phyloP scores from a whole-genome alignment of 2,329 filamentous ascomycete genomes.

The Aspergillus sp. region DNA sequence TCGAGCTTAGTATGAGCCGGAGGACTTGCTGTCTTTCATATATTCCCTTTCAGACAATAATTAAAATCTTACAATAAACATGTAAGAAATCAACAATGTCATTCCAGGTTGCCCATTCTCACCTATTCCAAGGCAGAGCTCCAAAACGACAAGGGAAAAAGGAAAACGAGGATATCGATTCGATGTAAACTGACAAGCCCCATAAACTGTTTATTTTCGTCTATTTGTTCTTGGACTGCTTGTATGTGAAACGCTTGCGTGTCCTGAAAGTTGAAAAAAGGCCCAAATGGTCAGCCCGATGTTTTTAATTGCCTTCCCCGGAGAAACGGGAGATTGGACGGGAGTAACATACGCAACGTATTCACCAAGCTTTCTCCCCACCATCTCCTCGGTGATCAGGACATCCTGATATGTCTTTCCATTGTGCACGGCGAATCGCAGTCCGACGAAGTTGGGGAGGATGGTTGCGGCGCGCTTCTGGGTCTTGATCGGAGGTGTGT shows the following conservation, averaged over 20 bases:
- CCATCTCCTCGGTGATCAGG: constrained; percentile 89
- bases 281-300: no score
- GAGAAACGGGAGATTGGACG: no score
- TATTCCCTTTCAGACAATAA: no score
- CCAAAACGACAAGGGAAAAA: no score
- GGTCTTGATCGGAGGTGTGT: constrained; percentile 70
- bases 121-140: no score
- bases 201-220: constrained; percentile 1
- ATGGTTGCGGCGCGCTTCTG: constrained; percentile 86
- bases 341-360: constrained; percentile 69
- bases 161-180: neutral
- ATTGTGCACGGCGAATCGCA: constrained; percentile 88
- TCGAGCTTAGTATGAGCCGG: no score
- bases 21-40: no score
- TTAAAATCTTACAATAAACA: no score
- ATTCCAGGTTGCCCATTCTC: no score
- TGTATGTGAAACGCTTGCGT: constrained; percentile 63
- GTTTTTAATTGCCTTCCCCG: no score
- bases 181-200: neutral
- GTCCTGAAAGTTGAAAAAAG: constrained; percentile 45
- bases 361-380: constrained; percentile 90
- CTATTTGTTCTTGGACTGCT: constrained; percentile 67
- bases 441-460: constrained; percentile 83
- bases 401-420: constrained; percentile 82
- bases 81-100: no score